Evolutionary conservation across 2,329 filamentous ascomycete species (phyloP), one percentile per base, ranked within the genome.

Genomic region (Exophiala phaeomuriformis): DNA sequence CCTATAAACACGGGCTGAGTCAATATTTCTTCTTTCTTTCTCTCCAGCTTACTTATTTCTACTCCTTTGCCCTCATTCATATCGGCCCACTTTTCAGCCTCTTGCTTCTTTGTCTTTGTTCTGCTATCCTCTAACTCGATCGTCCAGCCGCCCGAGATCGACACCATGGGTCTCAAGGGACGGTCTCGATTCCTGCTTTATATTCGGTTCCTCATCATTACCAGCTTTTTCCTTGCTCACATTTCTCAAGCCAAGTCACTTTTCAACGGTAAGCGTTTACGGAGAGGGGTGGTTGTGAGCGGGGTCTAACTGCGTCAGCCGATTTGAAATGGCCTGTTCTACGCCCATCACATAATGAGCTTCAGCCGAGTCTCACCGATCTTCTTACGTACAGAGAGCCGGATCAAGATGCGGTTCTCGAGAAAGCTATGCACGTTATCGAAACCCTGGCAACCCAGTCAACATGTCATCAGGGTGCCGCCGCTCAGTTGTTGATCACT

Each of bases 401-500:
- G 5, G 51, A 57, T 29, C 37, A 48, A 35, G 57, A 59, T 33
- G 51, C 53, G 31, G 33, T 55, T 32, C 53, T 59, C 36, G 51
- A 57, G 35, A 59, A 55, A 36, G 57, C 57, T 10, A 59, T 59
- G 54, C 49, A 48, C 6, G 42, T 59, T 45, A 53, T 59, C 19
- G 49, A 57, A 29, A 53, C 40, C n/a, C 51, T 59, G n/a, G 49
- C 51, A 10, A 51, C 41, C 1, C 54, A 55, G 42, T 56, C 57
- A n/a, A 59, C 57, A 5, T 59, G 57, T 48, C 57, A 59, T 46
- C 57, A 59, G 45, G 42, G 51, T 6, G 57, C 57, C 6, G 53
- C 57, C 19, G 54, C 29, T 50, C 57, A 59, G 12, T 37, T 59
- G 39, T 47, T 59, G 3, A 27, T 57, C 27, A 57, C 57, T 29